Base-by-base conservation (phyloP, 768 basidiomycete genomes). In the Cubamyces sp. region DNA sequence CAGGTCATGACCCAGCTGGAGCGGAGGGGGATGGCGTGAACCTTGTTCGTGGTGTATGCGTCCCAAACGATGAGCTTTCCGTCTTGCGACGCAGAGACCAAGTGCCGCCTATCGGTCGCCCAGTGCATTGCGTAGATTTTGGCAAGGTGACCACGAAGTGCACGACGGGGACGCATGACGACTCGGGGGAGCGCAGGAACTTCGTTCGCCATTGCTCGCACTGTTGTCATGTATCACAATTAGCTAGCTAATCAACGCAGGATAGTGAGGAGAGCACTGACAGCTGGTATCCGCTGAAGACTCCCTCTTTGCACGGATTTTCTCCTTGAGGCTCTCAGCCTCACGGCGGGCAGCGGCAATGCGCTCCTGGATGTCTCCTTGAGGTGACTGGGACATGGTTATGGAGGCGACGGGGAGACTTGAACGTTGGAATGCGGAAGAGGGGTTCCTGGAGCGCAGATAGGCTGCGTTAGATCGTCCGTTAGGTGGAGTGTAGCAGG, bases 81-180 rank as follows among this genome's bases (percentile, higher is more conserved):
- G 73, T 99, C 96, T 75, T 99, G 96, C 2, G 96, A 98, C n/a
- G 96, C 96, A 16, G 97, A 98, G 39, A 99, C 96, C 63, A 99
- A 87, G 81, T 99, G 96, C 70, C 97, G 84, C 71, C 94, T 87
- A 81, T 99, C 96, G 54, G 91, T 88, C 37, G 96, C 91, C 97
- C 97, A 99, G 76, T 99, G 97, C 92, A 99, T 97, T 50, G 96
- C 96, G 75, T 99, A 99, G 73, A 99, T 98, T 83, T 99, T 99
- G 64, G 96, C 96, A 54, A 99, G 87, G 78, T 99, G 96, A 26
- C 96, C 96, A 72, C 95, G 90, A 69, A 99, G 88, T 65, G 94
- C 91, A 68, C 96, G 91, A 60, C 97, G 87, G 55, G 94, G 92
- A 69, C 94, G 92, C 92, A 99, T 96, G 41, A 96, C 90, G 72